phyloP scores from a whole-genome alignment of 2,329 filamentous ascomycete genomes.

The Hypoxylon sp. region DNA sequence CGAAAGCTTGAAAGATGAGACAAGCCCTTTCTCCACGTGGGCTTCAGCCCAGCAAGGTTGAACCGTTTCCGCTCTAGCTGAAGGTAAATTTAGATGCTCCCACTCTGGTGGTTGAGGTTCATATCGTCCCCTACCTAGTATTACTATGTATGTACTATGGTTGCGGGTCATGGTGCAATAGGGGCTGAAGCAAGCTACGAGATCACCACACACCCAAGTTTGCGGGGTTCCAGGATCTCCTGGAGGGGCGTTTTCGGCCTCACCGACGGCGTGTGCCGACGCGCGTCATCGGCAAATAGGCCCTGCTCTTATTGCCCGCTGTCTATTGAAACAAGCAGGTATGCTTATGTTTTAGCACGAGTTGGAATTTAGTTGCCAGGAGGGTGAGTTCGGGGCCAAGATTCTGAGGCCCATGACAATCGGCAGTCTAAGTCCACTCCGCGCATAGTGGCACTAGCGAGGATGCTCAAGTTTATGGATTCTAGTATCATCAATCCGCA shows the following conservation, averaged over 20 bases:
- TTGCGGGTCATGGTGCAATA: neutral
- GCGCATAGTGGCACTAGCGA: neutral
- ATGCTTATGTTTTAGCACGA: neutral
- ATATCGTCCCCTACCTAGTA: neutral
- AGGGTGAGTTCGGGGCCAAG: neutral
- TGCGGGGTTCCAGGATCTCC: constrained; percentile 1
- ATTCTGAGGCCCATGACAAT: neutral
- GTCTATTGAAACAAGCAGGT: neutral
- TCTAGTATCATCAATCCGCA: neutral
- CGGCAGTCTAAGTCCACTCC: neutral
- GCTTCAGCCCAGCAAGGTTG: constrained; percentile 4
- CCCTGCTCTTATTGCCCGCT: neutral
- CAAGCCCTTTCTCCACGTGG: constrained; percentile 16
- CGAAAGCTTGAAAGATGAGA: constrained; percentile 18
- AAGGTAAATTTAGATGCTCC: constrained; percentile 16
- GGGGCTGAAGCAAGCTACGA: neutral
- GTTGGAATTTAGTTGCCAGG: neutral
- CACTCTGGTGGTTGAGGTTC: constrained; percentile 13
- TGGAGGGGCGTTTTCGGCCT: neutral
- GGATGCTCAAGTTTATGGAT: neutral
- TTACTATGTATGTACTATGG: too few relatives aligned
- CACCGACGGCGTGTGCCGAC: neutral
- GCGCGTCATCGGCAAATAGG: neutral
- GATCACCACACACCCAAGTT: neutral
- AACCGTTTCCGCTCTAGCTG: constrained; percentile 10